These are phyloP conservation scores for Blumeriella jaapii DNA, from an alignment of 2,329 filamentous ascomycete species.

Conservation along the genomic window DNA sequence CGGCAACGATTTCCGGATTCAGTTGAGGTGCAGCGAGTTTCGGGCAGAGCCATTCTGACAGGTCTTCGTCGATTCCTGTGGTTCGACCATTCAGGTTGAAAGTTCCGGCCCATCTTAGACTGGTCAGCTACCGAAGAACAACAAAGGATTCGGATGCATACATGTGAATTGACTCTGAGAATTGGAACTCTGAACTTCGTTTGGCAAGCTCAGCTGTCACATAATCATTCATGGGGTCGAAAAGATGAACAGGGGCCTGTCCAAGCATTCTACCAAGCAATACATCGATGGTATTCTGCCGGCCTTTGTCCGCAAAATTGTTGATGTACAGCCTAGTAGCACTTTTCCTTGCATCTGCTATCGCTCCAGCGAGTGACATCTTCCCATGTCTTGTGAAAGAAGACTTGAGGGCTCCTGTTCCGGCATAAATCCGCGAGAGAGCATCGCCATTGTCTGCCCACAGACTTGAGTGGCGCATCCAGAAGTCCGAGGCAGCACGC, in stretches of 20 bases:
- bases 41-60: constrained; percentile 78
- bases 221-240: constrained; percentile 89
- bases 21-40: constrained; percentile 41
- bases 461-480: constrained; percentile 80
- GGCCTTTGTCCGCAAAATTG: constrained; percentile 87
- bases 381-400: constrained; percentile 92
- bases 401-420: constrained; percentile 88
- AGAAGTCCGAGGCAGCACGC: constrained; percentile 66
- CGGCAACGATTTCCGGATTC: constrained; percentile 74
- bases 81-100: constrained; percentile 93
- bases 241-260: constrained; percentile 73
- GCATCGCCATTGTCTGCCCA: constrained; percentile 98
- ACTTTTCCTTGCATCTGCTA: constrained; percentile 93
- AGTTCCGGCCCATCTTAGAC: constrained; percentile 53
- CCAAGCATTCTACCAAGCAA: constrained; percentile 76
- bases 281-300: constrained; percentile 91
- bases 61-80: constrained; percentile 63
- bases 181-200: constrained; percentile 61
- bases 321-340: constrained; percentile 93
- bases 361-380: constrained; percentile 85
- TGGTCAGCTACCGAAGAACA: background rate
- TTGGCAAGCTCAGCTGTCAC: constrained; percentile 67
- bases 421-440: constrained; percentile 89
- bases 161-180: constrained; percentile 62
- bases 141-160: constrained; percentile 5